Evolutionary conservation across 2,329 filamentous ascomycete species (phyloP).

Genomic region (Cercospora citrullina): DNA sequence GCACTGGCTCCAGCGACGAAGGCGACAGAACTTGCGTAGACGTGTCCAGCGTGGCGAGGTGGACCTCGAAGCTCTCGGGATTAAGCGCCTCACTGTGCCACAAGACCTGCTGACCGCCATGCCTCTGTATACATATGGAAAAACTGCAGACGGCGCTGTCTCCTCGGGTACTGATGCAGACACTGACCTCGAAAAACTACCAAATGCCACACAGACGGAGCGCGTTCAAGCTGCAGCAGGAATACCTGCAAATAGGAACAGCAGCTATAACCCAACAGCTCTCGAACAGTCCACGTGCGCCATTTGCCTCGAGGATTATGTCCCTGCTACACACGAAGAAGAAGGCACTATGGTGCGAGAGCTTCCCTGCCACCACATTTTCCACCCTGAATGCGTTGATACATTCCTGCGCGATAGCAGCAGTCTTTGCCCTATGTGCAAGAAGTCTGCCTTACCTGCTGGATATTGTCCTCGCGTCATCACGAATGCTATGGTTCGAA

Average conservation of each 20-base stretch:
- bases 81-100: conserved; percentile 79
- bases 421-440: conserved; percentile 89
- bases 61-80: conserved; percentile 80
- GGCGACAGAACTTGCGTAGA: conserved; percentile 66
- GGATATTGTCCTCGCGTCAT: conserved; percentile 60
- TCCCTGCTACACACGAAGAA: conserved; percentile 37
- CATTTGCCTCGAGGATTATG: conserved; percentile 86
- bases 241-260: conserved; percentile 14
- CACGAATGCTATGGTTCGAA: conserved; percentile 82
- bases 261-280: conserved; percentile 33
- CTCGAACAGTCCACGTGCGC: conserved; percentile 78
- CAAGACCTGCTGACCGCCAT: conserved; percentile 68
- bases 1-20: conserved; percentile 73
- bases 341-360: conserved; percentile 69
- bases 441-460: conserved; percentile 73
- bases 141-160: neutral
- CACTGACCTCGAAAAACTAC: conserved; percentile 14
- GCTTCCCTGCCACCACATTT: conserved; percentile 87
- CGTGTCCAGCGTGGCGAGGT: conserved; percentile 77
- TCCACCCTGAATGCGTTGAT: conserved; percentile 89
- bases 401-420: conserved; percentile 75
- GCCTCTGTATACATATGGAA: conserved; percentile 72
- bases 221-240: conserved; percentile 5
- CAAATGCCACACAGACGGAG: conserved; percentile 5
- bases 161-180: conserved; percentile 15